phyloP scores from a whole-genome alignment of 768 basidiomycete species.

The Podaxis sp. region DNA sequence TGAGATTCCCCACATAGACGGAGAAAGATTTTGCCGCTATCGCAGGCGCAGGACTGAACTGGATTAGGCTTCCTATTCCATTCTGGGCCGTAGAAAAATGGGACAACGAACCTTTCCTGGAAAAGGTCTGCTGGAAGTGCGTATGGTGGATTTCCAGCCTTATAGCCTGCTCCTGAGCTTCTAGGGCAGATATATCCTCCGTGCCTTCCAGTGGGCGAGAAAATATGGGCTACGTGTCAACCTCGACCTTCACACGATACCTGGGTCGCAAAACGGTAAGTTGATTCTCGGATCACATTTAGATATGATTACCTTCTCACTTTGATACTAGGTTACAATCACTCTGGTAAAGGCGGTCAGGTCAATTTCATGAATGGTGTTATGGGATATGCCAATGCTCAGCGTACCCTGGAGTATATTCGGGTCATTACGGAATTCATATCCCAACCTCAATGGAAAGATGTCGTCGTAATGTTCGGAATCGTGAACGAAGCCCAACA shows the following conservation, averaged over 20 bases:
- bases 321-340: conserved; percentile 43
- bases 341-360: conserved; percentile 58
- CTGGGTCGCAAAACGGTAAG: conserved; percentile 74
- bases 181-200: conserved; percentile 63
- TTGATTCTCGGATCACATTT: not conserved
- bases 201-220: conserved; percentile 72
- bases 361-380: conserved; percentile 70
- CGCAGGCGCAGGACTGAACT: conserved; percentile 86
- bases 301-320: not conserved
- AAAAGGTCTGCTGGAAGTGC: conserved; percentile 71
- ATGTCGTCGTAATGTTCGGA: conserved; percentile 63
- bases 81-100: conserved; percentile 81
- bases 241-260: conserved; percentile 74
- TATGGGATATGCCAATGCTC: conserved; percentile 88
- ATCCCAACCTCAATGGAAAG: conserved; percentile 69
- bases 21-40: conserved; percentile 90
- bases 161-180: not conserved
- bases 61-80: conserved; percentile 79
- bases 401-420: conserved; percentile 75
- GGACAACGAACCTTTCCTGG: conserved; percentile 78
- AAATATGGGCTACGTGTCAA: conserved; percentile 85
- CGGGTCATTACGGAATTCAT: conserved; percentile 82
- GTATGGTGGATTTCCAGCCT: conserved; percentile 19
- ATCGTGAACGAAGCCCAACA: conserved; percentile 63
- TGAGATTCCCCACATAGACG: conserved; percentile 46